A percentile compares a stretch with the other conserved stretches of the same genome.
phyloP scores from a whole-genome alignment of 2,329 filamentous ascomycete genomes.

The Calonectria honghensis region DNA sequence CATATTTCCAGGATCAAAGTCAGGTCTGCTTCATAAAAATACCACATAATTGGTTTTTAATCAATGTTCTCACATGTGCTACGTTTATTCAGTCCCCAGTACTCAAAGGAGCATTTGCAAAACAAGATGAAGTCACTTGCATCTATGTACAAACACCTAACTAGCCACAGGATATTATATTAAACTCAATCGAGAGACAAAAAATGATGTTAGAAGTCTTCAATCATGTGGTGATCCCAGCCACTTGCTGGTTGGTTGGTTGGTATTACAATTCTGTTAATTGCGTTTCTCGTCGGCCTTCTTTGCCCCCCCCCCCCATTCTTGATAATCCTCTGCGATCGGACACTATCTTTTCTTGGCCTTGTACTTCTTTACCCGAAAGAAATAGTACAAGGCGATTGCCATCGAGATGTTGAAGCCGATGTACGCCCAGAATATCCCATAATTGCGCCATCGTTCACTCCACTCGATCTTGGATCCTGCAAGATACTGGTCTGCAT shows the following conservation, averaged over 20 bases:
- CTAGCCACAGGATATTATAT: background rate
- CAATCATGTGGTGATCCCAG: background rate
- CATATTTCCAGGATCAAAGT: too few relatives aligned
- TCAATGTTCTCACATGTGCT: too few relatives aligned
- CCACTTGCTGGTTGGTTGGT: background rate
- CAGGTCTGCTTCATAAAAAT: too few relatives aligned
- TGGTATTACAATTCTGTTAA: background rate
- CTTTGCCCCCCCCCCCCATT: background rate
- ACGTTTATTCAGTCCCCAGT: too few relatives aligned
- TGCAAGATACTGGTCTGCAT: slow-evolving; percentile 77
- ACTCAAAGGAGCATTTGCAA: too few relatives aligned
- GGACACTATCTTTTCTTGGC: slow-evolving; percentile 4
- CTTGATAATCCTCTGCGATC: background rate
- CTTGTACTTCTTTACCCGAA: slow-evolving; percentile 69
- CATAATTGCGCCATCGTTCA: slow-evolving; percentile 81
- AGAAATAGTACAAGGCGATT: slow-evolving; percentile 77
- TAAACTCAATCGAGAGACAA: background rate
- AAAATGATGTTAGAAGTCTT: background rate
- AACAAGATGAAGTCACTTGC: too few relatives aligned
- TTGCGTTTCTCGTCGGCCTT: background rate
- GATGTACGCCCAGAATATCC: slow-evolving; percentile 81
- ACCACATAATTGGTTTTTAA: too few relatives aligned
- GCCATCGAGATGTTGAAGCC: slow-evolving; percentile 77
- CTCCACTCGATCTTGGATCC: slow-evolving; percentile 68
- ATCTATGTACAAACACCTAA: too few relatives aligned